These are phyloP conservation scores for Wallacemonas rigidus DNA, from an alignment of 208 protist species.

Conservation along the genomic window DNA sequence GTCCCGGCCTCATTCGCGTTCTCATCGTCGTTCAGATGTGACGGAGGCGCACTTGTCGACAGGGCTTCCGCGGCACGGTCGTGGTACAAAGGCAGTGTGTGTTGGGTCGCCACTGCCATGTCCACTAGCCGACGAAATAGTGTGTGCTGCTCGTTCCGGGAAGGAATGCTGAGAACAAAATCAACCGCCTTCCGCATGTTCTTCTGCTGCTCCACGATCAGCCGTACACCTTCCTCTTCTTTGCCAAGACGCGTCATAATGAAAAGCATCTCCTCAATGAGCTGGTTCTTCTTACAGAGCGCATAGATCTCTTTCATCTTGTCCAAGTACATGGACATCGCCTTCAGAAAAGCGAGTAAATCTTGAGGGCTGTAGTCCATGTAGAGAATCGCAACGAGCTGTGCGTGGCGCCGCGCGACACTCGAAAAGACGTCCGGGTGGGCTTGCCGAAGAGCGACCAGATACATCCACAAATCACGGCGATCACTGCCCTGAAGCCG, in stretches of 20 bases:
- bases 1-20: not conserved
- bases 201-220: slow-evolving; percentile 64
- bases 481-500: slow-evolving; percentile 53
- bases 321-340: slow-evolving; percentile 62
- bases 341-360: slow-evolving; percentile 59
- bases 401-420: slow-evolving; percentile 42
- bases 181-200: slow-evolving; percentile 49
- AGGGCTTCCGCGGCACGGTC: not conserved
- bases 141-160: slow-evolving; percentile 50
- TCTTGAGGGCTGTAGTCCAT: slow-evolving; percentile 69
- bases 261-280: slow-evolving; percentile 74
- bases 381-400: slow-evolving; percentile 71
- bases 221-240: slow-evolving; percentile 73
- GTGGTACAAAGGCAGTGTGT: slow-evolving; percentile 27
- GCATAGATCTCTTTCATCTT: slow-evolving; percentile 68
- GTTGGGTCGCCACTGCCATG: slow-evolving; percentile 41
- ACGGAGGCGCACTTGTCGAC: not conserved
- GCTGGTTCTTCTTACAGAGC: slow-evolving; percentile 63
- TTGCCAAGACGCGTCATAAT: slow-evolving; percentile 72
- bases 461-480: slow-evolving; percentile 52
- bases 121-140: slow-evolving; percentile 62
- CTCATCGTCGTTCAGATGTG: not conserved
- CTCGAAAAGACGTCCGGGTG: slow-evolving; percentile 30
- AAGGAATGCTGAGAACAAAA: slow-evolving; percentile 45
- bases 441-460: slow-evolving; percentile 40